Evolutionary conservation across 352 stramenopile genomes (phyloP).

Genomic region (Pythium periplocum): DNA sequence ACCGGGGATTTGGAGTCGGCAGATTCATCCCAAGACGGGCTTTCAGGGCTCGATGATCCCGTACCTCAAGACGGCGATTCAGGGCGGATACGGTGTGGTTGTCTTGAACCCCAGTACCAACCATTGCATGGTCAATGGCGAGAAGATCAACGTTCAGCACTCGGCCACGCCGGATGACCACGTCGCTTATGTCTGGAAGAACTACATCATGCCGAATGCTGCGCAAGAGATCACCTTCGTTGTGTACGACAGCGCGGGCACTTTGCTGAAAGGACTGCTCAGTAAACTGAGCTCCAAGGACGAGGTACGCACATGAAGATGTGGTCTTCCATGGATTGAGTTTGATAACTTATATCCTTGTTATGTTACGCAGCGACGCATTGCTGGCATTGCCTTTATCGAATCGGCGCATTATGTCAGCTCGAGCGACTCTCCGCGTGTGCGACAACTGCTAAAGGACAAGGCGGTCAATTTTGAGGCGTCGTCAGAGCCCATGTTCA

Average conservation of each 20-base stretch:
- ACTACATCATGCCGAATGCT: conserved; percentile 77
- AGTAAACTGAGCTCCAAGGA: conserved; percentile 48
- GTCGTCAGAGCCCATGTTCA: conserved; percentile 81
- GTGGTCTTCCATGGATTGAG: background rate
- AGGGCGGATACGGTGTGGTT: conserved; percentile 78
- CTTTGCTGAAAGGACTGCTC: conserved; percentile 73
- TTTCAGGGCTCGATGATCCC: conserved; percentile 87
- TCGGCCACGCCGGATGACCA: conserved; percentile 72
- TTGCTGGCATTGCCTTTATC: conserved; percentile 83
- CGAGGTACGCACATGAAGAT: conserved; percentile 16
- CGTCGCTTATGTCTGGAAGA: conserved; percentile 82
- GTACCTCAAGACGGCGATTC: conserved; percentile 82
- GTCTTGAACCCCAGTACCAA: conserved; percentile 85
- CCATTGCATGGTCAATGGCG: conserved; percentile 68
- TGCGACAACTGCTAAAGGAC: conserved; percentile 57
- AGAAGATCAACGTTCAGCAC: conserved; percentile 79
- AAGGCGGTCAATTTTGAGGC: conserved; percentile 84
- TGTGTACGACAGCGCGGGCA: conserved; percentile 59
- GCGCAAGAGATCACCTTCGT: conserved; percentile 85
- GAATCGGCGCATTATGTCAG: conserved; percentile 72
- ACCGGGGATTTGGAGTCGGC: conserved; percentile 65
- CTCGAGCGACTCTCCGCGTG: conserved; percentile 39
- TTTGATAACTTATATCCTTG: background rate
- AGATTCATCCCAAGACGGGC: conserved; percentile 71
- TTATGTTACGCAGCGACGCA: conserved; percentile 21